A percentile compares a stretch with the other conserved stretches of the same genome.
phyloP scores from a whole-genome alignment of 768 basidiomycete genomes.

The Suillus sp. region DNA sequence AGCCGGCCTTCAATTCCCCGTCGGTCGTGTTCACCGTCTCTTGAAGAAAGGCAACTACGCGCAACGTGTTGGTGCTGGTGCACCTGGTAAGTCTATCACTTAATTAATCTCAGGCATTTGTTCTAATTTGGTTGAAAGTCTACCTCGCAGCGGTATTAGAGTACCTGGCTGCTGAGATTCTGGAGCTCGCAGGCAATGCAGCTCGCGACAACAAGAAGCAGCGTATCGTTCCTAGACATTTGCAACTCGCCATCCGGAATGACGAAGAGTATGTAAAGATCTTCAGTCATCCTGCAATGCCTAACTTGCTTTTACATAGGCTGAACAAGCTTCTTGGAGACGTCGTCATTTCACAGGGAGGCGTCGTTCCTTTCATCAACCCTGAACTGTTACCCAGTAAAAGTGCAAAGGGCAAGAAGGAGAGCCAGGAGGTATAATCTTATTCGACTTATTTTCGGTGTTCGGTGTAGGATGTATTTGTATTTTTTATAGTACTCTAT shows the following conservation, averaged over 20 bases:
- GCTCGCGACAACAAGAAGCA: slow-evolving; percentile 60
- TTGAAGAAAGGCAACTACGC: slow-evolving; percentile 63
- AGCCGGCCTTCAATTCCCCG: slow-evolving; percentile 49
- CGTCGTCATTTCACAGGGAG: slow-evolving; percentile 67
- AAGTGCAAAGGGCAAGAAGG: slow-evolving; percentile 54
- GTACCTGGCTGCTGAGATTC: slow-evolving; percentile 63
- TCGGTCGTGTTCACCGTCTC: slow-evolving; percentile 63
- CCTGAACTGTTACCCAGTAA: slow-evolving; percentile 56
- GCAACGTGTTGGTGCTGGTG: slow-evolving; percentile 56
- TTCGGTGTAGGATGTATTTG: slow-evolving; percentile 32
- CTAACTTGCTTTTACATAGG: slow-evolving; percentile 18
- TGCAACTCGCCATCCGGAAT: slow-evolving; percentile 67
- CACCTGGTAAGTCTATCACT: slow-evolving; percentile 38
- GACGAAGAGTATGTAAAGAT: slow-evolving; percentile 47
- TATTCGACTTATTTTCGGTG: slow-evolving; percentile 17
- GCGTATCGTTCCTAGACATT: slow-evolving; percentile 65
- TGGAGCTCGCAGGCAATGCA: slow-evolving; percentile 61
- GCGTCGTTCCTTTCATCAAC: slow-evolving; percentile 56
- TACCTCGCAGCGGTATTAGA: slow-evolving; percentile 65
- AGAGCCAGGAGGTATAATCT: slow-evolving; percentile 46
- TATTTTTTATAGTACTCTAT: slow-evolving; percentile 34
- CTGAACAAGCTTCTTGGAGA: slow-evolving; percentile 43
- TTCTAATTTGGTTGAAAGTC: slow-evolving; percentile 33
- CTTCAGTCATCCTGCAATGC: background rate
- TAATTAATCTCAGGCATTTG: background rate